Evolutionary conservation across 2,329 filamentous ascomycete genomes (phyloP), one percentile per base, ranked within the genome.

Genomic region (Aspergillus fumigatus): DNA sequence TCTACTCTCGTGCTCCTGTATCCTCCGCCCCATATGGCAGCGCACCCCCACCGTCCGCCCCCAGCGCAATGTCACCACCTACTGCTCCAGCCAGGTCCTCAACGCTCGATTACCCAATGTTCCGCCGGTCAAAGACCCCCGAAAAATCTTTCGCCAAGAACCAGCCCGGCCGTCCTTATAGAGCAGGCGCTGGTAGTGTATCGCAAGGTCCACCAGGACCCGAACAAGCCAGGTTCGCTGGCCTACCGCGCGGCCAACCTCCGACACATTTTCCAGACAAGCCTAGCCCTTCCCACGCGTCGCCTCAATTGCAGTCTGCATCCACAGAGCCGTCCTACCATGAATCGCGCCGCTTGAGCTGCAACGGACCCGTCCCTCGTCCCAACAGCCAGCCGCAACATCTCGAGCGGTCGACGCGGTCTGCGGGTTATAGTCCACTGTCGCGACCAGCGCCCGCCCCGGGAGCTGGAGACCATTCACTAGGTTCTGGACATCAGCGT

Each of bases 91-190:
- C 67, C 53, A 75, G 74, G 63, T 75, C 67, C 63, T 73, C 80
- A 2, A 77, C 80, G 0, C 73, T 83, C 58, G 86, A 89, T 19
- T 88, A 88, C 62, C 77, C 76, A 52, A 79, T 82, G 4, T 88
- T 83, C 69, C 81, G 87, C 59, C 80, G 88, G 58, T 88, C 88
- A 2, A 85, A 89, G 56, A 91, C 88, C 0, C 88, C 88, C n/a
- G 88, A 91, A 48, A 85, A 86, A 59, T 78, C 81, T 49, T 80
- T 54, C 84, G 84, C 74, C 79, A 85, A 71, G 61, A 65, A 65
- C 8, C 66, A 68, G 43, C 58, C 66, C 6, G 63, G 65, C 17
- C 70, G 73, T 11, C 65, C 70, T 2, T 76, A 74, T 48, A 68
- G 73, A 45, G 73, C 74, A 29, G 68, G 69, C 41, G 76, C 74